Percentiles rank a stretch among this genome's conserved stretches.
These are phyloP conservation scores for Diaporthe batatas DNA, from an alignment of 2,329 filamentous ascomycete genomes.

Conservation along the genomic window DNA sequence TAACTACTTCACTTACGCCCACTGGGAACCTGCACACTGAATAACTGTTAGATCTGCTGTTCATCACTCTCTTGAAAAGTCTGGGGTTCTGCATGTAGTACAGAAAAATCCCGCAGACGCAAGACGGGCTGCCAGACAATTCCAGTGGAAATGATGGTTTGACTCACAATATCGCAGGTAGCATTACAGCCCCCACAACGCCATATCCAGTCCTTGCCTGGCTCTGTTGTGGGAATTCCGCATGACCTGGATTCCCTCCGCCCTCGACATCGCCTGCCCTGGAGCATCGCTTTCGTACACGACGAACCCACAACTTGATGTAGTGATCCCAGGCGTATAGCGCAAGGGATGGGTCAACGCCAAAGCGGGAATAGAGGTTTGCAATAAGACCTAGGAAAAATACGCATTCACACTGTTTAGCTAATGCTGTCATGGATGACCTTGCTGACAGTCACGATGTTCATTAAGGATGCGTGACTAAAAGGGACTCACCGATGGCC, in stretches of 20 bases:
- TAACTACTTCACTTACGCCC: not conserved
- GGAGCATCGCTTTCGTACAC: not conserved
- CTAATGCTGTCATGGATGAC: fast-evolving
- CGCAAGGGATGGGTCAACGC: not conserved
- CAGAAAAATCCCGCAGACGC: no score
- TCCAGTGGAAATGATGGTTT: not conserved
- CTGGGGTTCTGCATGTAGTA: no score
- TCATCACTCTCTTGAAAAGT: no score
- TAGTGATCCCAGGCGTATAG: not conserved
- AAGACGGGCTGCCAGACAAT: no score
- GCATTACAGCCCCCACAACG: not conserved
- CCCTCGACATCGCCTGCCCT: not conserved
- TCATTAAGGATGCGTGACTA: no score
- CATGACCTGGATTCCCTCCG: not conserved
- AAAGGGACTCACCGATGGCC: not conserved
- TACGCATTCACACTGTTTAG: not conserved
- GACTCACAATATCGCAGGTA: slow-evolving; percentile 10
- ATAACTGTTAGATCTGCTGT: not conserved
- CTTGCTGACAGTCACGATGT: no score
- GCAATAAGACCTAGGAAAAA: not conserved
- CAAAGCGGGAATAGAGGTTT: not conserved
- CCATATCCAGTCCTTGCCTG: not conserved
- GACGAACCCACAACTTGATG: not conserved
- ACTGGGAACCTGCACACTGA: slow-evolving; percentile 2
- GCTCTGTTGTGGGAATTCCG: not conserved